Percentiles rank a stretch among this genome's conserved stretches.
phyloP scores from a whole-genome alignment of 2,329 filamentous ascomycete species.

The Incumbomyces delicatus region DNA sequence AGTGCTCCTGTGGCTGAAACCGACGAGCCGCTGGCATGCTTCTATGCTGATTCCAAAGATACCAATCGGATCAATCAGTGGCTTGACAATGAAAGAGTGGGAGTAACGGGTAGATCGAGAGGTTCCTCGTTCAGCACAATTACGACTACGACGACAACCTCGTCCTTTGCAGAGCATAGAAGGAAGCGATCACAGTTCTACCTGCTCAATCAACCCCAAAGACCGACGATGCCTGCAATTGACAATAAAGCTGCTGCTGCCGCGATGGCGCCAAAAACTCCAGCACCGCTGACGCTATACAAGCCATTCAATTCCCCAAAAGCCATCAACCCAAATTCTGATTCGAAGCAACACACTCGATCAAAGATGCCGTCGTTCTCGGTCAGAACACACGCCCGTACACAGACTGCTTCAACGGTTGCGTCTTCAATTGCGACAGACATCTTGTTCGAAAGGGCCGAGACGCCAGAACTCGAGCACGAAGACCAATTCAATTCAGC shows the following conservation, averaged over 20 bases:
- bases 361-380: neutral
- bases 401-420: conserved; percentile 19
- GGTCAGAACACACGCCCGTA: conserved; percentile 2
- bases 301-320: conserved; percentile 1
- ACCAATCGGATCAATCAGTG: conserved; percentile 19
- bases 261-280: conserved; percentile 8
- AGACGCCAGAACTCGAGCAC: conserved; percentile 5
- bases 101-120: conserved; percentile 4
- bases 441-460: conserved; percentile 10
- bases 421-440: conserved; percentile 18
- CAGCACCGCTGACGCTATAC: conserved; percentile 5
- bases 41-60: conserved; percentile 10
- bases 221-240: conserved; percentile 9
- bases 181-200: conserved; percentile 20
- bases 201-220: conserved; percentile 10
- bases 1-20: conserved; percentile 3
- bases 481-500: neutral
- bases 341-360: neutral
- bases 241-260: conserved; percentile 7
- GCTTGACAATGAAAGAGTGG: conserved; percentile 6
- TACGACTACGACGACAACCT: conserved; percentile 14
- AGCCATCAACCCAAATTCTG: neutral
- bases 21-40: neutral
- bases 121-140: conserved; percentile 15
- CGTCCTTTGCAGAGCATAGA: conserved; percentile 20